Conservation (phyloP, 2,329 filamentous ascomycete species). For the Neonectria punicea region DNA sequence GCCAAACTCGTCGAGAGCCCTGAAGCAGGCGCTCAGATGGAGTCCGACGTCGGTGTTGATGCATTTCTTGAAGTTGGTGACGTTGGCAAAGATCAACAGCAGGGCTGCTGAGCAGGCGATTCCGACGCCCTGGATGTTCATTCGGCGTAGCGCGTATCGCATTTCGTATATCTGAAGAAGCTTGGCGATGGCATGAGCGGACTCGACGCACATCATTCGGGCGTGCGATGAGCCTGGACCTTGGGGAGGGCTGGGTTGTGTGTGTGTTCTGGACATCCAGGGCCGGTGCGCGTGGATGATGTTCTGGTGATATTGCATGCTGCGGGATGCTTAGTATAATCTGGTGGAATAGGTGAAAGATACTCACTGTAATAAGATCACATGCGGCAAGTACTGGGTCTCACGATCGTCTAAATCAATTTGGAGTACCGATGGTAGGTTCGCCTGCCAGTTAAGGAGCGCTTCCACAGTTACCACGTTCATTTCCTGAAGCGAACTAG, state of each 20-base stretch:
- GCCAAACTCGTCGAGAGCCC: constrained; percentile 38
- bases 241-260: constrained; percentile 33
- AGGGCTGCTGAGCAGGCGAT: constrained; percentile 28
- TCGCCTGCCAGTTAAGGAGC: constrained; percentile 36
- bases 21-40: constrained; percentile 38
- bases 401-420: constrained; percentile 33
- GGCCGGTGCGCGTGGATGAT: constrained; percentile 41
- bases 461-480: constrained; percentile 32
- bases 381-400: constrained; percentile 35
- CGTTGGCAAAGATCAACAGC: constrained; percentile 30
- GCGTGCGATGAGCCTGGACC: constrained; percentile 38
- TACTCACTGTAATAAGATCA: constrained; percentile 39
- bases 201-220: constrained; percentile 39
- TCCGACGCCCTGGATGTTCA: constrained; percentile 36
- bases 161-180: constrained; percentile 32
- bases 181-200: constrained; percentile 32
- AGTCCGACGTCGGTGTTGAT: constrained; percentile 17
- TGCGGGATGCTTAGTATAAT: background rate
- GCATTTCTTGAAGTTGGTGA: constrained; percentile 35
- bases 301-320: constrained; percentile 44
- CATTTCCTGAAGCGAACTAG: constrained; percentile 28
- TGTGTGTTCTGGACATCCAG: constrained; percentile 41
- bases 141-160: constrained; percentile 28
- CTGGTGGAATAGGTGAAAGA: no score
- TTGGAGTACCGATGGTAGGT: constrained; percentile 28